A percentile compares a stretch with the other conserved stretches of the same genome.
These are phyloP conservation scores for Amanita muscaria DNA, from an alignment of 768 basidiomycete genomes.

Conservation along the genomic window DNA sequence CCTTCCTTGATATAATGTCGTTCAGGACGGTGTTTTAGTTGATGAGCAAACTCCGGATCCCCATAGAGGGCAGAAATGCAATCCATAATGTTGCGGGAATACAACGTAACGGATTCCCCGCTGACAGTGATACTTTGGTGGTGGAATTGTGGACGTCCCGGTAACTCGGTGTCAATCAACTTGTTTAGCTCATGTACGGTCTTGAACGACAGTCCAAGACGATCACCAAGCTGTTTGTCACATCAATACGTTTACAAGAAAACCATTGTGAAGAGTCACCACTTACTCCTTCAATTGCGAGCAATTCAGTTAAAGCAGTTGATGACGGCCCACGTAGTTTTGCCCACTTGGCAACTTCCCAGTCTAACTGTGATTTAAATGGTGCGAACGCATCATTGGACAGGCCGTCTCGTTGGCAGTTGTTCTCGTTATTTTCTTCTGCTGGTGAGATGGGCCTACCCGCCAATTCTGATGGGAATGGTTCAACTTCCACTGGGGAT, in stretches of 20 bases:
- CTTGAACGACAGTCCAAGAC: slow-evolving; percentile 20
- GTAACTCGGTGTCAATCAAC: slow-evolving; percentile 20
- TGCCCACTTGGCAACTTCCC: slow-evolving; percentile 33
- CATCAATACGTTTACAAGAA: neutral
- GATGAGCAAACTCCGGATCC: too few species aligned
- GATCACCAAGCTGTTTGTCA: slow-evolving; percentile 15
- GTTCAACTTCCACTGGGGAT: too few species aligned
- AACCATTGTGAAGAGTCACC: neutral
- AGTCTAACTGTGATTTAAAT: slow-evolving; percentile 27
- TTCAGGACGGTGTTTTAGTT: too few species aligned
- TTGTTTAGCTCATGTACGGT: slow-evolving; percentile 19
- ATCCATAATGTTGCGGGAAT: too few species aligned
- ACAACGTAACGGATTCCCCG: neutral
- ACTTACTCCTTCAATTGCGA: slow-evolving; percentile 1
- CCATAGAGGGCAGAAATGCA: too few species aligned
- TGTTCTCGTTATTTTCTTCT: too few species aligned
- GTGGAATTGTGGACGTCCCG: slow-evolving; percentile 15
- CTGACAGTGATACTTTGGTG: neutral
- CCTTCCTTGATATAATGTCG: too few species aligned
- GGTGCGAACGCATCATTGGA: too few species aligned
- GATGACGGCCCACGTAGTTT: slow-evolving; percentile 27
- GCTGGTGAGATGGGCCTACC: too few species aligned
- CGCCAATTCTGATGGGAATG: too few species aligned
- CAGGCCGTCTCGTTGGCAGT: too few species aligned
- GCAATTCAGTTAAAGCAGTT: slow-evolving; percentile 28